phyloP scores from a whole-genome alignment of 2,329 filamentous ascomycete species.

The Pezicula neosporulosa region DNA sequence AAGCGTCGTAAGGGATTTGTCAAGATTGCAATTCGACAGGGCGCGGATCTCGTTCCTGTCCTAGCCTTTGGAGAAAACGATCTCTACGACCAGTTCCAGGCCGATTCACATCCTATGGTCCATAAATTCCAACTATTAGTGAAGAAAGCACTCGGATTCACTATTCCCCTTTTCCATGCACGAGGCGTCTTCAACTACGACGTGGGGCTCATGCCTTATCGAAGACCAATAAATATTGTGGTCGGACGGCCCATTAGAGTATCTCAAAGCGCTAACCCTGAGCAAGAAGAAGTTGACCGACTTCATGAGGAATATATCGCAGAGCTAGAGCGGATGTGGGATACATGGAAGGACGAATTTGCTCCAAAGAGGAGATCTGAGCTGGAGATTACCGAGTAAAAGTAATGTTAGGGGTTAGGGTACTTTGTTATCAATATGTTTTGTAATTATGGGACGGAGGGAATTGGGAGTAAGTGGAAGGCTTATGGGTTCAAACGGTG shows the following conservation, averaged over 20 bases:
- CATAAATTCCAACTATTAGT: constrained; percentile 79
- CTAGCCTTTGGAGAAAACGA: constrained; percentile 95
- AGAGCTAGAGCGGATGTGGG: constrained; percentile 72
- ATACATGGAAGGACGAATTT: constrained; percentile 76
- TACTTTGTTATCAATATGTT: too few species aligned
- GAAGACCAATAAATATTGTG: constrained; percentile 82
- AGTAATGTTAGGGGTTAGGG: too few species aligned
- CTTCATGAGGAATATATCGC: constrained; percentile 76
- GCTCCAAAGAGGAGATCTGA: constrained; percentile 59
- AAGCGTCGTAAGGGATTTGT: constrained; percentile 87
- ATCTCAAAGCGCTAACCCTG: constrained; percentile 56
- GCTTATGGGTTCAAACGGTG: too few species aligned
- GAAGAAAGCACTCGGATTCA: constrained; percentile 87
- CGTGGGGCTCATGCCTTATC: constrained; percentile 92
- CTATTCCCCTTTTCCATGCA: constrained; percentile 85
- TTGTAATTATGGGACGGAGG: not conserved
- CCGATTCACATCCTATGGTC: constrained; percentile 72
- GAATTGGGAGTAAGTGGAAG: not conserved
- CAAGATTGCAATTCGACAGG: constrained; percentile 85
- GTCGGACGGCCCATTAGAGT: constrained; percentile 80
- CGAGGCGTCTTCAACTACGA: constrained; percentile 97
- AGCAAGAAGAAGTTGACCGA: constrained; percentile 72
- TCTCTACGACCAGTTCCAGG: constrained; percentile 84
- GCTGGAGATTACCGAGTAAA: constrained; percentile 60
- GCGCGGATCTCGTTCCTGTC: constrained; percentile 92